Evolutionary conservation across 805 yeast species (phyloP).

Genomic region (Starmerella floris): DNA sequence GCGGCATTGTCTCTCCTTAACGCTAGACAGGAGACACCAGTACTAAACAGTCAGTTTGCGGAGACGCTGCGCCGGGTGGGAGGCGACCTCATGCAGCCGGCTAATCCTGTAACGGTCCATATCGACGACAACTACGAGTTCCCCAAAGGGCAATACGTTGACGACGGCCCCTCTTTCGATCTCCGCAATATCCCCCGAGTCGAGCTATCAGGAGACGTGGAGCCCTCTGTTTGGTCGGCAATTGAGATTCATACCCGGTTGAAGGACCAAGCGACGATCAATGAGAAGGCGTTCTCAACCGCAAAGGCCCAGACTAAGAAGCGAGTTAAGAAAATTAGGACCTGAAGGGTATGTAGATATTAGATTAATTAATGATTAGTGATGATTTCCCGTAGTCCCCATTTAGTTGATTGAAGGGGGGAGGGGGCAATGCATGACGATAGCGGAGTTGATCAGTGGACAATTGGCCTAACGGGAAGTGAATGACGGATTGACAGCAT

Average conservation of each 20-base stretch:
- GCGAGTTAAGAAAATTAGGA: slow-evolving; percentile 13
- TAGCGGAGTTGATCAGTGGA: no score
- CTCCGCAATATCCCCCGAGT: slow-evolving; percentile 14
- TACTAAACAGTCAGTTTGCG: slow-evolving; percentile 1
- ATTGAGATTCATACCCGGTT: slow-evolving; percentile 12
- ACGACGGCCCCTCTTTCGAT: slow-evolving; percentile 18
- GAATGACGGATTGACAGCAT: no score
- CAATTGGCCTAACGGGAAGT: no score
- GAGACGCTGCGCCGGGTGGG: slow-evolving; percentile 10
- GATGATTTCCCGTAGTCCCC: no score
- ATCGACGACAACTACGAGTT: background rate
- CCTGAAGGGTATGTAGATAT: no score
- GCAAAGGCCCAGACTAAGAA: slow-evolving; percentile 17
- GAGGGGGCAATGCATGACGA: no score
- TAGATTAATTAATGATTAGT: no score
- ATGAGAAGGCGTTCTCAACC: slow-evolving; percentile 11
- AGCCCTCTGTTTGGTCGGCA: slow-evolving; percentile 20
- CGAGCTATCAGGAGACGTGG: slow-evolving; percentile 18
- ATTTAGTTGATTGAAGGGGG: background rate
- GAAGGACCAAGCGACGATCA: slow-evolving; percentile 2
- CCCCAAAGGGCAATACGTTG: slow-evolving; percentile 6
- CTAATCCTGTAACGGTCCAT: slow-evolving; percentile 1
- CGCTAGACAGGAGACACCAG: background rate
- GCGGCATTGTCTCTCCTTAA: background rate
- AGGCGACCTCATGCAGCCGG: slow-evolving; percentile 12